These are phyloP conservation scores for Thielaviopsis populi DNA, from an alignment of 2,329 filamentous ascomycete species.

Conservation along the genomic window DNA sequence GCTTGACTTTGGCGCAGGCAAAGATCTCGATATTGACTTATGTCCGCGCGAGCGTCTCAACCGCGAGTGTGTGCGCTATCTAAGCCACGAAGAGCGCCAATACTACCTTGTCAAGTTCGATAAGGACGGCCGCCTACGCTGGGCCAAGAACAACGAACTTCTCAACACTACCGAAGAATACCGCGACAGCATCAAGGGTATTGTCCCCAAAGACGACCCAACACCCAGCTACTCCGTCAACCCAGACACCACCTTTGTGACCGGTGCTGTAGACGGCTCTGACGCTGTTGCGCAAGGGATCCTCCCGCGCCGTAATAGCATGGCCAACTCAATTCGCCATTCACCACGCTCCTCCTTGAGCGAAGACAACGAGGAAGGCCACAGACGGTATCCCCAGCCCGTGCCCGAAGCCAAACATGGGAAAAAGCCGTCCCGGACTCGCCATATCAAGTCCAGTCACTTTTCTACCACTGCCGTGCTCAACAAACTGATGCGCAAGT, in stretches of 20 bases:
- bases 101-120: conserved; percentile 71
- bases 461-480: conserved; percentile 58
- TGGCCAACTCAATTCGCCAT: conserved; percentile 23
- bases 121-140: conserved; percentile 58
- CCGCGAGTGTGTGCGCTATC: conserved; percentile 65
- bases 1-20: conserved; percentile 71
- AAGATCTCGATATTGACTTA: conserved; percentile 49
- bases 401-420: conserved; percentile 7
- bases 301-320: conserved; percentile 18
- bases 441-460: conserved; percentile 30
- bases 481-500: conserved; percentile 63
- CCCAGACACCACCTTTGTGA: conserved; percentile 20
- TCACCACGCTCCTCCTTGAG: conserved; percentile 14
- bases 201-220: conserved; percentile 46
- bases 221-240: conserved; percentile 36
- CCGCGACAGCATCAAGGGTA: conserved; percentile 65
- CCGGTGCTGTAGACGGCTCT: background rate
- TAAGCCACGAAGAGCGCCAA: conserved; percentile 66
- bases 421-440: conserved; percentile 7
- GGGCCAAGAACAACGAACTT: conserved; percentile 65
- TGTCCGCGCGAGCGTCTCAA: conserved; percentile 64
- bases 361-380: conserved; percentile 37
- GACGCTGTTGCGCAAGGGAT: conserved; percentile 8
- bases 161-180: conserved; percentile 64
- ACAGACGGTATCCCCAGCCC: conserved; percentile 10